Evolutionary conservation across 2,329 filamentous ascomycete species (phyloP), one percentile per base, ranked within the genome.

Genomic region (Colletotrichum endophyticum): DNA sequence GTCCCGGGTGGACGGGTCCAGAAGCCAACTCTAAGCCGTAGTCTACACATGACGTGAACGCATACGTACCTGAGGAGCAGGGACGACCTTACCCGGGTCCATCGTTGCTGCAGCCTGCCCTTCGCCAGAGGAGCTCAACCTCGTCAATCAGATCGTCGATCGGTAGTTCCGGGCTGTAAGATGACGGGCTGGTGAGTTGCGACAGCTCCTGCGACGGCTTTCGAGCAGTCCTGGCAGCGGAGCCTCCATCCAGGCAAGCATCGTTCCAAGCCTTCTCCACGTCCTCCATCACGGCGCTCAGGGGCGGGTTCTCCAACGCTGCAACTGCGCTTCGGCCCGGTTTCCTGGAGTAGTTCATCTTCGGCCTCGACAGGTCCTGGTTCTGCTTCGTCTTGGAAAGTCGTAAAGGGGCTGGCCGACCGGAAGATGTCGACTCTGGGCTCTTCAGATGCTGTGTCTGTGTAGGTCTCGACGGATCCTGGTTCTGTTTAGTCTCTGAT

Each of bases 61-160:
- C 44, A 25, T 53, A 53, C 44, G 44, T 53, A 13, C 44, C 44
- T 22, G 30, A 22, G 8, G 19, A 25, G 39, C 39, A 49, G 39
- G 39, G 39, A 49, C 39, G 39, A 11, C 27, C 34, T 32, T 64
- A 44, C n/a, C 12, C 3, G 1, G 27, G 12, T 13, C 36, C 32
- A 32, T 30, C 39, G 22, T 59, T 8, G 30, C 39, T 39, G 27
- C 28, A 13, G 67, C 16, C 30, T 56, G 49, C 71, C 27, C 27
- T 53, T 30, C 44, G 74, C 77, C 75, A 78, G 72, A 76, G 16
- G 30, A 56, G 32, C 69, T 77, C 77, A 25, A 78, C 75, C 61
- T 78, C 72, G n/a, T 78, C 75, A 8, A 77, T 32, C 16, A 72
- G 57, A 49, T 76, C 68, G 8, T 70, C 73, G 44, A 77, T 25